Base-by-base conservation (phyloP, 2,329 filamentous ascomycete species). In the Cladophialophora yegresii region DNA sequence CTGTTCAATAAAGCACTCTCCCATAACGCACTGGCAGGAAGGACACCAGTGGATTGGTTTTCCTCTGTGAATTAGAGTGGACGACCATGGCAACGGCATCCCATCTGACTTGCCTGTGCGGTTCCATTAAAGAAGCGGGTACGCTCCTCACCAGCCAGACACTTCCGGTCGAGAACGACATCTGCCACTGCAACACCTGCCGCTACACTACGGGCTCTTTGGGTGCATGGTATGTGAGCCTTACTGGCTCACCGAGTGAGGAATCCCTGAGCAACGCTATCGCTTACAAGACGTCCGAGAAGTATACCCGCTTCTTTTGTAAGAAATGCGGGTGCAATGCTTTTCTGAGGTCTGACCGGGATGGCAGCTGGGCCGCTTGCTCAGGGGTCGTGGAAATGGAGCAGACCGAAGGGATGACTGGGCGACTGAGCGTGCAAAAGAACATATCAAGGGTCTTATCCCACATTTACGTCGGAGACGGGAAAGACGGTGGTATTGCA, bases 121-220 rank as follows among this genome's bases (percentile, higher is more conserved):
- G 47, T n/a, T 36, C 50, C 20, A 45, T 69, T n/a, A 30, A 20
- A n/a, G 66, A 68, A 23, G 63, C 62, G 26, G 59, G 57, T 16
- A 51, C 54, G n/a, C 49, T 66, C 32, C 63, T 69, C 13, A 4
- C 40, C 4, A 45, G 50, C n/a, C n/a, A 36, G 32, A 50, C 30
- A 13, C 49, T 63, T 10, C 66, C 66, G n/a, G 49, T 63, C 13
- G 54, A 61, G 20, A 49, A 47, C 26, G 20, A 20, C 23, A 61
- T 73, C 59, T 84, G 83, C 69, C 82, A 84, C 73, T 84, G 83
- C 74, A 73, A 73, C 30, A 83, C 80, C 1, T 84, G 82, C 69
- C 78, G 82, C 1, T 80, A 78, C 57, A 51, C 74, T 3, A 80
- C 78, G 0, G 82, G 83, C 22, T 76, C 71, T 1, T 71, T 82